phyloP scores from a whole-genome alignment of 2,329 filamentous ascomycete species.

The Fusarium mundagurra region DNA sequence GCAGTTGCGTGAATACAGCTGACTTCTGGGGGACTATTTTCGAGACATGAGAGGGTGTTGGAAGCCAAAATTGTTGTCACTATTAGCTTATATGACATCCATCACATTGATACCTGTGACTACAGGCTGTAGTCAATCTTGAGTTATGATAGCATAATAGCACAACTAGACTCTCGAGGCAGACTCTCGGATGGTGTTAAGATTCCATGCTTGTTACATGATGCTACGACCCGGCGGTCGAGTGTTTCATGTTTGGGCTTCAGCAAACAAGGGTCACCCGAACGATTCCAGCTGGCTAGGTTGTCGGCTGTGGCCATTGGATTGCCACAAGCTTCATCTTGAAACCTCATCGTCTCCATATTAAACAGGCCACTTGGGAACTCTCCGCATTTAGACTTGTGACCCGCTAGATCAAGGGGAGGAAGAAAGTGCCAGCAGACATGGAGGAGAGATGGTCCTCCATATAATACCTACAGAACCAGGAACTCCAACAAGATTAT shows the following conservation, averaged over 20 bases:
- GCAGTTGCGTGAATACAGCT: not conserved
- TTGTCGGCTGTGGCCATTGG: not conserved
- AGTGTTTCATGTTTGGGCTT: constrained; percentile 10
- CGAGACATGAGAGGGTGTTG: not conserved
- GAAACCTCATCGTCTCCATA: constrained; percentile 14
- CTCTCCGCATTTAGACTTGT: not conserved
- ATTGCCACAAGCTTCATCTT: constrained; percentile 20
- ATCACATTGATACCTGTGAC: not conserved
- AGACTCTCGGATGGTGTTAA: not conserved
- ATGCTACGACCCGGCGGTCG: not conserved
- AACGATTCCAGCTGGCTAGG: constrained; percentile 8
- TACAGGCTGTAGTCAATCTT: constrained; percentile 1
- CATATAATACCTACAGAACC: not conserved
- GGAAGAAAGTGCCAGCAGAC: not conserved
- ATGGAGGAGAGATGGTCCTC: not conserved
- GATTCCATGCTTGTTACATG: constrained; percentile 12
- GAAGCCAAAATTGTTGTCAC: not conserved
- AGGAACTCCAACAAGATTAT: not conserved
- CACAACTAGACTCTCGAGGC: not conserved
- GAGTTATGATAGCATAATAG: constrained; percentile 3
- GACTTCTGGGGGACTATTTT: not conserved
- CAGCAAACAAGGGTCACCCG: constrained; percentile 7
- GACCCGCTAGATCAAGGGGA: not conserved
- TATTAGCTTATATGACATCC: not conserved
- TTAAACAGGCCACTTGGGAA: constrained; percentile 32